Percentiles rank a stretch among this genome's conserved stretches.
Evolutionary conservation across 257 asterid genomes (phyloP).

Genomic region (Solanum tacnaense): DNA sequence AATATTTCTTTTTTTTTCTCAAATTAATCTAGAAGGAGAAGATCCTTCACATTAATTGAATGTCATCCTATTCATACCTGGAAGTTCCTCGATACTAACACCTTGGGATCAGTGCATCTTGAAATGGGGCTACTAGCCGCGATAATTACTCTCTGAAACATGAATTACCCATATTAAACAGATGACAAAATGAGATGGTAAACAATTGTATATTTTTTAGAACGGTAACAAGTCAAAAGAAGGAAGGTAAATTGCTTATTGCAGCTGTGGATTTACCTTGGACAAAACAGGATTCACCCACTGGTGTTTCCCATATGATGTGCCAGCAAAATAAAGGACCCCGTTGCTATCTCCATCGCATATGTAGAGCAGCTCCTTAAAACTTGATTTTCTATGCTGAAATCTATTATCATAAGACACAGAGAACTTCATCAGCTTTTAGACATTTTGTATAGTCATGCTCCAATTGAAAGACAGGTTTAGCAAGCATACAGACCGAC

Average conservation of each 20-base stretch:
- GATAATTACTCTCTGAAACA: constrained; percentile 59
- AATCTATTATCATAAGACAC: constrained; percentile 31
- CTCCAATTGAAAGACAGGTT: neutral
- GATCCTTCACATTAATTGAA: neutral
- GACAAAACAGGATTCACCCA: constrained; percentile 93
- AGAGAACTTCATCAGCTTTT: neutral
- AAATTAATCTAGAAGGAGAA: neutral
- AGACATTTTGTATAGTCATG: neutral
- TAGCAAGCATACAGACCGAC: neutral
- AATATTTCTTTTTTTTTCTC: neutral
- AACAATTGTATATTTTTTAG: neutral
- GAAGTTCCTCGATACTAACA: constrained; percentile 78
- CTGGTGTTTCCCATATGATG: constrained; percentile 87
- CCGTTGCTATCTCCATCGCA: constrained; percentile 96
- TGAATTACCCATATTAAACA: neutral
- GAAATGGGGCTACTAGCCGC: constrained; percentile 84
- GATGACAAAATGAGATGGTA: neutral
- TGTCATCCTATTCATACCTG: constrained; percentile 34
- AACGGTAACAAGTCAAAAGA: neutral
- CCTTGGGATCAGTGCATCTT: constrained; percentile 94
- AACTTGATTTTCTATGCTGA: constrained; percentile 83
- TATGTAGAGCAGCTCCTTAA: constrained; percentile 84
- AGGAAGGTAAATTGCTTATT: neutral
- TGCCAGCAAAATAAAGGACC: constrained; percentile 82
- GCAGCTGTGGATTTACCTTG: constrained; percentile 39